Conservation (phyloP, 805 yeast species). For the Wickerhamomyces queroliae region DNA sequence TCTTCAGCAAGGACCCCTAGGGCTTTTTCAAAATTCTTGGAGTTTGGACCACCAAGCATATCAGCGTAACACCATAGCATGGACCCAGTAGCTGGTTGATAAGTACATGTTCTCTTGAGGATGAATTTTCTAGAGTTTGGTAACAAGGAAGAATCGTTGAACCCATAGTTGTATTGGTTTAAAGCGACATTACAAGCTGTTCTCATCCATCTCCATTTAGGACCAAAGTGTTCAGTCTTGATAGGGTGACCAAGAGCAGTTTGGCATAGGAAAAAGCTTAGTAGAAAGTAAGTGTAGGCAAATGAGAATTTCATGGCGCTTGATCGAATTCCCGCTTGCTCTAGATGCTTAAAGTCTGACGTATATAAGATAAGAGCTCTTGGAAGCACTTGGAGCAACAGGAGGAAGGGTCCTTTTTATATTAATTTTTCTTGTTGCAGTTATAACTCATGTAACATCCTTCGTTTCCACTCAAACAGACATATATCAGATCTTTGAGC, state of each 20-base stretch:
- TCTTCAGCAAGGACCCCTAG: background rate
- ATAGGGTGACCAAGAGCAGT: background rate
- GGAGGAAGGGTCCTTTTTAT: too few species aligned
- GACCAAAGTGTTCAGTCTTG: background rate
- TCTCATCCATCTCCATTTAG: background rate
- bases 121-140: background rate
- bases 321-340: too few species aligned
- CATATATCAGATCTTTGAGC: too few species aligned
- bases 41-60: slow-evolving; percentile 6
- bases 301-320: too few species aligned
- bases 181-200: background rate
- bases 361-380: too few species aligned
- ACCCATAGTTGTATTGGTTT: background rate
- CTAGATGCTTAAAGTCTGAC: too few species aligned
- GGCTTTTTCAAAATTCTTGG: slow-evolving; percentile 9
- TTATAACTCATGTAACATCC: too few species aligned
- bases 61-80: slow-evolving; percentile 5
- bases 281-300: too few species aligned
- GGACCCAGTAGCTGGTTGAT: background rate
- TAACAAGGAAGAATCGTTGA: background rate
- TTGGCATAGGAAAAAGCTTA: too few species aligned
- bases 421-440: too few species aligned
- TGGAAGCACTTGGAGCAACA: too few species aligned
- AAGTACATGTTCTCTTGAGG: background rate
- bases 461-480: too few species aligned